phyloP scores from a whole-genome alignment of 2,329 filamentous ascomycete species.

The Myriangium duriaei region DNA sequence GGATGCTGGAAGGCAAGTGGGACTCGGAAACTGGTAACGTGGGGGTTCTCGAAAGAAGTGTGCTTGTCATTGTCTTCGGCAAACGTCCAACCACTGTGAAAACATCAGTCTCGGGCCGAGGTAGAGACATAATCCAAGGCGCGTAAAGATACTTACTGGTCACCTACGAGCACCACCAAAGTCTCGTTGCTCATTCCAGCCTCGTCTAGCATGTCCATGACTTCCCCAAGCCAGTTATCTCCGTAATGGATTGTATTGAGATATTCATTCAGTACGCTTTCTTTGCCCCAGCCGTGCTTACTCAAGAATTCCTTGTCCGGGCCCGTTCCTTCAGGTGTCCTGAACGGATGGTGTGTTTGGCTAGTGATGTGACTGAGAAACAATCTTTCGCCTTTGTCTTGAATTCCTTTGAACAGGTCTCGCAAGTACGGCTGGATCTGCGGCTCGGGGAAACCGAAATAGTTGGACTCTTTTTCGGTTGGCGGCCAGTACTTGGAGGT shows the following conservation, averaged over 20 bases:
- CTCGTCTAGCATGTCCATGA: neutral
- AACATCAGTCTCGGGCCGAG: no score
- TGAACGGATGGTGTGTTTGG: neutral
- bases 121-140: no score
- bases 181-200: neutral
- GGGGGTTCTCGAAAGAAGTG: neutral
- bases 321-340: neutral
- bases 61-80: neutral
- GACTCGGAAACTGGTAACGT: neutral
- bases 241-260: neutral
- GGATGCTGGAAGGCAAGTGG: neutral
- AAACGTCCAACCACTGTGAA: neutral
- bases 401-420: neutral
- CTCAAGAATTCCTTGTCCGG: neutral
- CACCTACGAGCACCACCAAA: neutral
- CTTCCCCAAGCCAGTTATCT: neutral
- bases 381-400: neutral
- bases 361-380: neutral
- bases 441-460: neutral
- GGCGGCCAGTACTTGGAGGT: neutral
- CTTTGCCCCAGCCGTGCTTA: neutral
- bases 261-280: neutral
- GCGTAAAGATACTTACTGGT: neutral
- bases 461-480: neutral
- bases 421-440: neutral